Percentiles rank a stretch among this genome's conserved stretches.
Conservation (phyloP, 176 grass and related monocot species). For the Elymus sibiricus region DNA sequence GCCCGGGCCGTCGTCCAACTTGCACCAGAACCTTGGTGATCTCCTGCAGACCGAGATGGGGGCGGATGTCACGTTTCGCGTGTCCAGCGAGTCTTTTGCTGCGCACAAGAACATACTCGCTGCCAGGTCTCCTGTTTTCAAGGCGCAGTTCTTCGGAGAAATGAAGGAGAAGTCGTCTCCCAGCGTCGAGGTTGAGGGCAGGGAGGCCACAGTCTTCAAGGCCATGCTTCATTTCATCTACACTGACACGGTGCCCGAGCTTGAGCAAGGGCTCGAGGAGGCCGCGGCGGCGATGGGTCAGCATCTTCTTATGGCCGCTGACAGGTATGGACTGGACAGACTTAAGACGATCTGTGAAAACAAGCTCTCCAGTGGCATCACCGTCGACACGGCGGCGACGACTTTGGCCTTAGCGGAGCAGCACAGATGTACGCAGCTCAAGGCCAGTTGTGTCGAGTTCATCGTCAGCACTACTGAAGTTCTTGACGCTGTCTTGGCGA, state of each 20-base stretch:
- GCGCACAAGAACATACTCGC: background rate
- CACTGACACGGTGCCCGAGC: background rate
- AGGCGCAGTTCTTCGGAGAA: background rate
- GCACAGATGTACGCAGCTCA: background rate
- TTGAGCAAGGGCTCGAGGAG: background rate
- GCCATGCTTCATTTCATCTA: slow-evolving; percentile 27
- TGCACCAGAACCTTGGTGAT: background rate
- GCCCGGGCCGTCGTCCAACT: background rate
- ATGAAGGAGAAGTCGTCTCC: background rate
- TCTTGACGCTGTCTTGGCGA: background rate
- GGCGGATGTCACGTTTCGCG: background rate
- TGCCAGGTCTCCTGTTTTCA: background rate
- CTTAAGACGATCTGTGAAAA: slow-evolving; percentile 31
- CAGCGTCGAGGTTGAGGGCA: background rate
- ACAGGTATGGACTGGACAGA: slow-evolving; percentile 39
- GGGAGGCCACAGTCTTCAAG: slow-evolving; percentile 13
- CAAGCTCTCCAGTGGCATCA: slow-evolving; percentile 1
- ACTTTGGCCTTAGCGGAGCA: background rate
- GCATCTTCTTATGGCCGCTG: slow-evolving; percentile 27
- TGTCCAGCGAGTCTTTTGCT: background rate
- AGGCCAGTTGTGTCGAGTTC: slow-evolving; percentile 38
- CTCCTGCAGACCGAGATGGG: background rate
- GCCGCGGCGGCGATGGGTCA: background rate
- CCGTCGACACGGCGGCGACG: background rate
- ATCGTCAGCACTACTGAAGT: background rate